Percentiles rank a stretch among this genome's conserved stretches.
These are phyloP conservation scores for Aspergillus viridinutans DNA, from an alignment of 2,329 filamentous ascomycete species.

Conservation along the genomic window DNA sequence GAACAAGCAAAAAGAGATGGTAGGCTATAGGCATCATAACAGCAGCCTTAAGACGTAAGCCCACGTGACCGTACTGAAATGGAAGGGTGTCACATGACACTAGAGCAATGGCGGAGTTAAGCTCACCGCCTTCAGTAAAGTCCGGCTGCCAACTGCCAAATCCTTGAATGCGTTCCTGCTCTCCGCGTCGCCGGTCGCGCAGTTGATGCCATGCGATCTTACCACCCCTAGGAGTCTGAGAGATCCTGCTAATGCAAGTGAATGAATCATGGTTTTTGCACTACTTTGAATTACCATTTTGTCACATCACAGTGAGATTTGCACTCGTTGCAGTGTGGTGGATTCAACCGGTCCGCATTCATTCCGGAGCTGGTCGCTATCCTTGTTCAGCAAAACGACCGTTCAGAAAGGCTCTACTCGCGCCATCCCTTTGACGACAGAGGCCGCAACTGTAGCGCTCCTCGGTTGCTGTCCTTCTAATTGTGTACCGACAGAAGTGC, in stretches of 20 bases:
- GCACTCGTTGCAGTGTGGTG: background rate
- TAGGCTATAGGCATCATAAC: too few relatives aligned
- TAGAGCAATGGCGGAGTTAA: slow-evolving; percentile 6
- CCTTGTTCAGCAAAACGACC: background rate
- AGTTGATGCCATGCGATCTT: background rate
- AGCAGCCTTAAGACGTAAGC: too few relatives aligned
- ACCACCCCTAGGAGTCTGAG: background rate
- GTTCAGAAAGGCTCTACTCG: background rate
- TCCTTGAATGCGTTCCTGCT: slow-evolving; percentile 3
- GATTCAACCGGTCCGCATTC: background rate
- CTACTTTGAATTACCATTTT: background rate
- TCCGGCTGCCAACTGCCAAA: slow-evolving; percentile 12
- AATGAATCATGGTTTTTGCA: background rate
- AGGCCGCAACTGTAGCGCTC: background rate
- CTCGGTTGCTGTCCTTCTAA: background rate
- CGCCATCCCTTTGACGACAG: background rate
- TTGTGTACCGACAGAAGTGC: background rate
- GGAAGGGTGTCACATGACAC: background rate
- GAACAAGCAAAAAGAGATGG: too few relatives aligned
- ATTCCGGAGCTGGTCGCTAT: background rate
- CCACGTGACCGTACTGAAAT: background rate
- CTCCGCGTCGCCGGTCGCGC: slow-evolving; percentile 3
- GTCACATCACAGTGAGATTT: background rate
- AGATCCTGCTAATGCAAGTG: background rate
- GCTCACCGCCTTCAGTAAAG: slow-evolving; percentile 13